Evolutionary conservation across 257 asterid species (phyloP), one percentile per base, ranked within the genome.

Genomic region (Oldenlandia corymbosa): DNA sequence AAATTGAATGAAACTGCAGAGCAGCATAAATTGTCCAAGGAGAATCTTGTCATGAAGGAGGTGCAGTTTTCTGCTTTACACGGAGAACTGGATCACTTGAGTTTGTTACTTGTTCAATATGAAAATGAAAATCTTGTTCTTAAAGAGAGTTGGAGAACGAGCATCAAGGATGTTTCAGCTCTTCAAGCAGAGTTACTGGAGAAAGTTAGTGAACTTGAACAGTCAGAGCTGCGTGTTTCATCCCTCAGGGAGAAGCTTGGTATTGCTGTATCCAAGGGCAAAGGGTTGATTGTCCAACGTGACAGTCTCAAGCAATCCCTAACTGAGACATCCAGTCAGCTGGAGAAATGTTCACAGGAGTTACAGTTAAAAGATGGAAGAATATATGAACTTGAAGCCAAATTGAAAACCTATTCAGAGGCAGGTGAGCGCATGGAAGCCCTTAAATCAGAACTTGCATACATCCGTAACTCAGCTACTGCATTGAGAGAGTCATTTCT

Each of bases 391-490:
- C 87, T 93, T 55, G 97, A 93, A 78, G 68, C 84, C 73, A 90
- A 85, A 76, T 80, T 93, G 37, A 78, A 86, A 80, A 87, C 85
- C 67, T 90, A 85, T 80, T 82, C 91, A 24, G 97, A 90, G 81
- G 97, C 97, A 67, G 95, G 92, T 73, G 97, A 93, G 77, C 96
- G 99, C 71, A 90, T 81, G 96, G 99, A 90, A 83, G 94, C 99
- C 71, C 77, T 93, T 73, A 97, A 90, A 75, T 90, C 97, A 60
- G 99, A 93, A 76, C 97, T 93, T 64, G 90, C 97, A 3, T 93
- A 93, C 69, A 93, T 93, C 75, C 99, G 99, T 68, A 90, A 85
- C 78, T 93, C 99, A 26, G 91, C 99, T 39, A 90, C 99, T 67
- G 96, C 87, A 60, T 72, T 93, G 71, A 79, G 99, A 77, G 99